Percentiles rank a stretch among this genome's conserved stretches.
Evolutionary conservation across 768 basidiomycete genomes (phyloP).

Genomic region (Tricholoma sp.): DNA sequence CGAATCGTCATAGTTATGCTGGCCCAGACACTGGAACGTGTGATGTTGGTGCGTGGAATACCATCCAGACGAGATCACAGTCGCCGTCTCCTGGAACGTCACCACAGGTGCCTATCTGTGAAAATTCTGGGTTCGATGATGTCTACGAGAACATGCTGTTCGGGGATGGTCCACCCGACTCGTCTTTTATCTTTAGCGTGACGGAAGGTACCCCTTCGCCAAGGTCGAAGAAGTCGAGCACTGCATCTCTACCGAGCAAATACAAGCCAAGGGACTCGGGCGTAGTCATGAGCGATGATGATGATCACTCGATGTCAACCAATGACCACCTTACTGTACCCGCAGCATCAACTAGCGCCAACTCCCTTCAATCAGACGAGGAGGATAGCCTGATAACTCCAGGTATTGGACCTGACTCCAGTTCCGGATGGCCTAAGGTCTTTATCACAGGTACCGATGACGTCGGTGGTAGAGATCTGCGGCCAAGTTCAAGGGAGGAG

Average conservation of each 20-base stretch:
- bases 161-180: slow-evolving; percentile 36
- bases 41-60: slow-evolving; percentile 32
- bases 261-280: slow-evolving; percentile 70
- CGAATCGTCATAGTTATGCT: slow-evolving; percentile 64
- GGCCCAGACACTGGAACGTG: slow-evolving; percentile 34
- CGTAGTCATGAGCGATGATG: slow-evolving; percentile 57
- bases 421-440: slow-evolving; percentile 62
- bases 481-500: slow-evolving; percentile 14
- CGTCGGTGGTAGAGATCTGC: slow-evolving; percentile 6
- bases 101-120: slow-evolving; percentile 23
- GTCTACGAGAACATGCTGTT: slow-evolving; percentile 58
- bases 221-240: slow-evolving; percentile 29
- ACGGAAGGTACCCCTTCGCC: slow-evolving; percentile 57
- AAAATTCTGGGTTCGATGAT: slow-evolving; percentile 19
- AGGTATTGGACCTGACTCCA: slow-evolving; percentile 43
- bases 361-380: slow-evolving; percentile 51
- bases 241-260: slow-evolving; percentile 51
- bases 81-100: slow-evolving; percentile 50
- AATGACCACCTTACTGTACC: slow-evolving; percentile 33
- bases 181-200: slow-evolving; percentile 55
- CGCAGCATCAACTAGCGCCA: slow-evolving; percentile 57
- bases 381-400: slow-evolving; percentile 74
- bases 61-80: slow-evolving; percentile 31
- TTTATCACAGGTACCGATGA: slow-evolving; percentile 40
- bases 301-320: slow-evolving; percentile 22